Conservation (phyloP, 495 filamentous ascomycete genomes). For the Podospora australis region DNA sequence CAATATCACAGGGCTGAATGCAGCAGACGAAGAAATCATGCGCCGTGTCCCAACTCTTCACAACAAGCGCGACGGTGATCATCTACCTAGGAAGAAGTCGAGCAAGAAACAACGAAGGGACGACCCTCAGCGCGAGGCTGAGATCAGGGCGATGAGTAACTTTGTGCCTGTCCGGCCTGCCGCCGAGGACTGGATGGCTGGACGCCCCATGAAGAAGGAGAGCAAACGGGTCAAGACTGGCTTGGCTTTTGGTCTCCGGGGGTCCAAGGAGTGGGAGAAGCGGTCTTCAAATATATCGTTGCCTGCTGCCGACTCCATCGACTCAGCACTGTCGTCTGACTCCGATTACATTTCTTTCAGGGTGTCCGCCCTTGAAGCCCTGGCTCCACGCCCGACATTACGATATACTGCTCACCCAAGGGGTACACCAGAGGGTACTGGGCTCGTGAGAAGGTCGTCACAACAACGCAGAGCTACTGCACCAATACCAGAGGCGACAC, state of each 20-base stretch:
- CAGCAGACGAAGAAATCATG: slow-evolving; percentile 37
- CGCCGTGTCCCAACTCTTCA: slow-evolving; percentile 59
- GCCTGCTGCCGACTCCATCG: slow-evolving; percentile 62
- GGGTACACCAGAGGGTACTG: slow-evolving; percentile 25
- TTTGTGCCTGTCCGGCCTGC: slow-evolving; percentile 57
- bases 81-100: slow-evolving; percentile 59
- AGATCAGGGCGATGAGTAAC: slow-evolving; percentile 78
- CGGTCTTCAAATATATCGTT: slow-evolving; percentile 68
- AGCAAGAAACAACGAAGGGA: slow-evolving; percentile 68
- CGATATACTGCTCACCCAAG: slow-evolving; percentile 62
- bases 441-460: slow-evolving; percentile 31
- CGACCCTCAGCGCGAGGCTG: slow-evolving; percentile 70
- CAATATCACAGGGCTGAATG: slow-evolving; percentile 1
- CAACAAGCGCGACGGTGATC: slow-evolving; percentile 50
- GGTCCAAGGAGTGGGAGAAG: slow-evolving; percentile 45
- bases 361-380: slow-evolving; percentile 63
- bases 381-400: slow-evolving; percentile 74
- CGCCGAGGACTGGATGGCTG: slow-evolving; percentile 42
- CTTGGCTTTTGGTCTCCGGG: slow-evolving; percentile 25
- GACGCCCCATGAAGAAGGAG: slow-evolving; percentile 54
- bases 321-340: slow-evolving; percentile 63
- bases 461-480: slow-evolving; percentile 37
- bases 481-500: slow-evolving; percentile 55
- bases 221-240: slow-evolving; percentile 55
- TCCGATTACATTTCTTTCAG: slow-evolving; percentile 68